Evolutionary conservation across 2,329 filamentous ascomycete genomes (phyloP).

Genomic region (Botrytis deweyae): DNA sequence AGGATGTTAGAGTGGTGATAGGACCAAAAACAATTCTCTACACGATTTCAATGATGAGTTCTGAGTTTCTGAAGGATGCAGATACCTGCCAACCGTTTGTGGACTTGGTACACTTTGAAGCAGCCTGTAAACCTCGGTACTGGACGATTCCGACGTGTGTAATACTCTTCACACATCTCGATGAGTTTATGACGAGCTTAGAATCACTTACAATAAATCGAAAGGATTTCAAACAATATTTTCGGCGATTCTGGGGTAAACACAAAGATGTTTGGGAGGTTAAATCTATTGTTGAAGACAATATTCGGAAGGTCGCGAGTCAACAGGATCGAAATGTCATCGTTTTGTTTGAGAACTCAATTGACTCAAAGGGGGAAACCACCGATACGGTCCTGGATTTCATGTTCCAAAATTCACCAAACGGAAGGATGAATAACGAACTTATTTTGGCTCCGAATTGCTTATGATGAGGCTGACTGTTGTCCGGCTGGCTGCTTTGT

Average conservation of each 20-base stretch:
- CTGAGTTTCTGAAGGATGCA: not conserved
- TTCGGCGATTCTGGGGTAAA: not conserved
- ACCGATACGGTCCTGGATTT: not conserved
- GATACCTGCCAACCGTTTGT: not conserved
- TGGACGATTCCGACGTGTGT: not conserved
- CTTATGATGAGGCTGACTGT: not conserved
- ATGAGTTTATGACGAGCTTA: not conserved
- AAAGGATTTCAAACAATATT: not conserved
- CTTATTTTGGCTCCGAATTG: not conserved
- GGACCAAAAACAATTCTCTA: not conserved
- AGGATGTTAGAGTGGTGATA: not conserved
- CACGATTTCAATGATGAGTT: not conserved
- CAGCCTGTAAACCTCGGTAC: not conserved
- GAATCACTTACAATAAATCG: not conserved
- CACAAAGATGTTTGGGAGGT: fast-evolving
- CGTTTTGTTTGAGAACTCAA: not conserved
- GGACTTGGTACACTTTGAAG: not conserved
- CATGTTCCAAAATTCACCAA: not conserved
- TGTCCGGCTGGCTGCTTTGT: not conserved
- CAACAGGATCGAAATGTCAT: not conserved
- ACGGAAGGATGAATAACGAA: not conserved
- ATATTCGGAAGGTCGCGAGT: not conserved
- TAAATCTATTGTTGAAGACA: too few relatives aligned
- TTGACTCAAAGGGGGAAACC: not conserved
- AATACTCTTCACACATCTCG: not conserved